phyloP scores from a whole-genome alignment of 2,329 filamentous ascomycete genomes.

The Aspergillus proliferans region DNA sequence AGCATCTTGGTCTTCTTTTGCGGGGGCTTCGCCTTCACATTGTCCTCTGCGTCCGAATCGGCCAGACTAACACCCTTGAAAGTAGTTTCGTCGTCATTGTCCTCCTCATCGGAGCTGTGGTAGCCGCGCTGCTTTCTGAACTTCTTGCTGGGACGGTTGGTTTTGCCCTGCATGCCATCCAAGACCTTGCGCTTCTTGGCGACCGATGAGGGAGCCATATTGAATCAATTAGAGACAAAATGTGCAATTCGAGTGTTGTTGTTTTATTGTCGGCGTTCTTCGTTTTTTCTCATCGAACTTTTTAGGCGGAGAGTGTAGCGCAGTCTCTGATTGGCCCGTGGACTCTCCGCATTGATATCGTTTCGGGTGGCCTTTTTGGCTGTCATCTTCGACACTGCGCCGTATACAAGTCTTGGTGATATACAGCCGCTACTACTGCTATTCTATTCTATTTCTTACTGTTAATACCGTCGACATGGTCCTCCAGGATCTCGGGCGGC shows the following conservation, averaged over 20 bases:
- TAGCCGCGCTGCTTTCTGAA: constrained; percentile 59
- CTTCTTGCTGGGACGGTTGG: constrained; percentile 47
- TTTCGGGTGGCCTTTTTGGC: constrained; percentile 16
- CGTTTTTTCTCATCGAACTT: constrained; percentile 18
- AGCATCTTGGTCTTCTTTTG: constrained; percentile 12
- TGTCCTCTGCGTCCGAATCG: constrained; percentile 38
- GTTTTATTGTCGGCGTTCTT: constrained; percentile 16
- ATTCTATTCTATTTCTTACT: no score
- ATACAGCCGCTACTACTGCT: no score
- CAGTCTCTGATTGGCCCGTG: constrained; percentile 26
- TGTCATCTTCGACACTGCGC: constrained; percentile 7
- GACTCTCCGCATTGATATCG: constrained; percentile 23
- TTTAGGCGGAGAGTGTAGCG: constrained; percentile 21
- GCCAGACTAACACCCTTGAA: constrained; percentile 48
- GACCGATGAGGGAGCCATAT: constrained; percentile 35
- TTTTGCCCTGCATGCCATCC: constrained; percentile 48
- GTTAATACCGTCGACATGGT: constrained; percentile 59
- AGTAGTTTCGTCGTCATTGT: constrained; percentile 30
- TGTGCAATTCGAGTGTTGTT: background rate
- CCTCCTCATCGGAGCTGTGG: constrained; percentile 56
- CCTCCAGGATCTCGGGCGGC: constrained; percentile 96
- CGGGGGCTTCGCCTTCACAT: constrained; percentile 16
- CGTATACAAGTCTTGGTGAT: background rate
- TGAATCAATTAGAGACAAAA: constrained; percentile 5
- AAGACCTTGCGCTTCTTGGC: constrained; percentile 54